Conservation (phyloP, 805 yeast genomes). For the Spathaspora sp. region DNA sequence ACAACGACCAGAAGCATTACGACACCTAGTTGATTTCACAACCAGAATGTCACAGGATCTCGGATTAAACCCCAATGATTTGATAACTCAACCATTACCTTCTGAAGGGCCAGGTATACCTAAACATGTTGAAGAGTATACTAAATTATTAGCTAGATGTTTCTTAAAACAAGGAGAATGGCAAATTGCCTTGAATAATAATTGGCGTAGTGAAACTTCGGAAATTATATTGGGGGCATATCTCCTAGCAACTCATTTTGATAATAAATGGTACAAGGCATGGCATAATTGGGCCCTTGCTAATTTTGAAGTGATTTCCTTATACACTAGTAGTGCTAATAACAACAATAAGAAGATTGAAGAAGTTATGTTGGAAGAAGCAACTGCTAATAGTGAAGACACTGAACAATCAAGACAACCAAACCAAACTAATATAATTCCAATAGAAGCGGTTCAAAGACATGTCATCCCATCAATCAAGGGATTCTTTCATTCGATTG, state of each 20-base stretch:
- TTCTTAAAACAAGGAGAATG: constrained; percentile 98
- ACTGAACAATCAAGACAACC: constrained; percentile 7
- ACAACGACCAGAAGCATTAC: constrained; percentile 78
- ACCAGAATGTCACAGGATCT: constrained; percentile 85
- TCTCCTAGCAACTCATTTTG: constrained; percentile 91
- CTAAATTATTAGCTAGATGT: constrained; percentile 85
- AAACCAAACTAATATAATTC: constrained; percentile 23
- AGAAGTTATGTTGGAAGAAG: constrained; percentile 8
- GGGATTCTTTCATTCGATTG: constrained; percentile 93
- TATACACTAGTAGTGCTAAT: constrained; percentile 35
- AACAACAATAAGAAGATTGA: constrained; percentile 8
- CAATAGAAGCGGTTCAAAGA: constrained; percentile 63
- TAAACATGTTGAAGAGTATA: constrained; percentile 76
- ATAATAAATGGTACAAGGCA: constrained; percentile 91
- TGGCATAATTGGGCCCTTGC: constrained; percentile 99
- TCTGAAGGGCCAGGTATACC: constrained; percentile 67
- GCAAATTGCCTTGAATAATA: constrained; percentile 78
- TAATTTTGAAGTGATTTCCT: constrained; percentile 88
- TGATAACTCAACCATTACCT: constrained; percentile 83
- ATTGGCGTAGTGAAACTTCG: constrained; percentile 75
- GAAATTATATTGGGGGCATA: constrained; percentile 90
- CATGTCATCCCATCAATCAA: constrained; percentile 95
- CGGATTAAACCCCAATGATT: constrained; percentile 81
- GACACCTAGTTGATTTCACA: constrained; percentile 84
- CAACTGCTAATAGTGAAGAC: not conserved